phyloP scores from a whole-genome alignment of 129 eudicot species.

The Rutidosis leptorrhynchoides region DNA sequence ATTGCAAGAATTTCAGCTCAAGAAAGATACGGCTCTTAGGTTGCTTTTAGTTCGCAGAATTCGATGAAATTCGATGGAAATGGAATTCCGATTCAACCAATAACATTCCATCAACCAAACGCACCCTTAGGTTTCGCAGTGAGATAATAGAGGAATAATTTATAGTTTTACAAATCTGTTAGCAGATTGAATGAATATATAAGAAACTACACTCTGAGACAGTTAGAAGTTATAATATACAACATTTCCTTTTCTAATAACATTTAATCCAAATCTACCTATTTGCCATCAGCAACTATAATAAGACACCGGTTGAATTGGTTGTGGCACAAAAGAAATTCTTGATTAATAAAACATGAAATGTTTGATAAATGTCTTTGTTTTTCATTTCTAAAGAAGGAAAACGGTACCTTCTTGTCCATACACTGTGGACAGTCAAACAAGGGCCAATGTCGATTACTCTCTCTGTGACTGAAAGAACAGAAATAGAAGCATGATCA shows the following conservation, averaged over 20 bases:
- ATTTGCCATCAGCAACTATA: not conserved
- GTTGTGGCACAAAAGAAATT: not conserved
- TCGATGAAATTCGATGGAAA: not conserved
- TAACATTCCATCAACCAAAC: not conserved
- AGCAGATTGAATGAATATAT: not conserved
- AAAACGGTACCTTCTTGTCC: conserved; percentile 36
- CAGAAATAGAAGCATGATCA: conserved; percentile 24
- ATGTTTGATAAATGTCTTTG: not conserved
- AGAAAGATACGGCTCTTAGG: not conserved
- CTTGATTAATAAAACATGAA: not conserved
- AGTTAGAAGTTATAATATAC: not conserved
- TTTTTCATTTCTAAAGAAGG: not conserved
- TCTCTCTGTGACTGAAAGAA: conserved; percentile 36
- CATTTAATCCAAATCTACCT: not conserved
- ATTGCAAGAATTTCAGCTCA: conserved; percentile 23
- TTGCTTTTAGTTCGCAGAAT: no score
- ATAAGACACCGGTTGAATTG: not conserved
- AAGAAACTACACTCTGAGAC: not conserved
- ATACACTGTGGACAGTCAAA: conserved; percentile 48
- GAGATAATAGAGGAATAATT: not conserved
- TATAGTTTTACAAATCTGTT: not conserved
- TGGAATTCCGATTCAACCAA: no score
- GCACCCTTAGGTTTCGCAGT: not conserved
- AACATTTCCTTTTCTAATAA: not conserved
- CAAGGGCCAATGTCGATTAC: conserved; percentile 31